Percentiles rank a stretch among this genome's conserved stretches.
These are phyloP conservation scores for Sporothrix euskadiensis DNA, from an alignment of 2,329 filamentous ascomycete species.

Conservation along the genomic window DNA sequence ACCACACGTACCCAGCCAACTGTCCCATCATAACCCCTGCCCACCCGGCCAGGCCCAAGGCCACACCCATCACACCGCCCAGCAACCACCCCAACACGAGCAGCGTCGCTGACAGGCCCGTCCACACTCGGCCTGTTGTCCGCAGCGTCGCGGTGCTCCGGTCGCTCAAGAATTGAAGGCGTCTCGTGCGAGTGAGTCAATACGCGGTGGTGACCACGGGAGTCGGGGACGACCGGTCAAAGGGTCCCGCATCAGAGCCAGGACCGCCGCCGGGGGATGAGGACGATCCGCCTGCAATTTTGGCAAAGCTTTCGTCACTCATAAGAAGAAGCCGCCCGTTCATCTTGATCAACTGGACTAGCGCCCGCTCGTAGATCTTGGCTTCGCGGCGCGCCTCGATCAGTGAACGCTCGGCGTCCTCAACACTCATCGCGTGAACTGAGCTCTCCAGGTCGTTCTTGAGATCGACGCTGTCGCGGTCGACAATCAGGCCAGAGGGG, in stretches of 20 bases:
- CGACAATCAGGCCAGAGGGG: not conserved
- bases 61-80: conserved; percentile 25
- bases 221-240: conserved; percentile 24
- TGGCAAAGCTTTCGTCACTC: conserved; percentile 21
- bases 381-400: conserved; percentile 57
- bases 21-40: conserved; percentile 23
- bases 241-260: not conserved
- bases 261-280: not conserved
- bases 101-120: conserved; percentile 28
- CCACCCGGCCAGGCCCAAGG: conserved; percentile 24
- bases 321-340: conserved; percentile 56
- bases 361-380: conserved; percentile 61
- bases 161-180: not conserved
- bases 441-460: conserved; percentile 36
- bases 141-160: conserved; percentile 4
- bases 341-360: conserved; percentile 61
- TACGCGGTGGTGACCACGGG: conserved; percentile 17
- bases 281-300: not conserved
- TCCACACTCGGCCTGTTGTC: conserved; percentile 22
- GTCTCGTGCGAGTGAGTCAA: conserved; percentile 26
- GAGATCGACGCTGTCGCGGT: conserved; percentile 23
- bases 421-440: conserved; percentile 60
- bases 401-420: conserved; percentile 62
- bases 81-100: conserved; percentile 27
- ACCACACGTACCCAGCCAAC: conserved; percentile 21